Conservation (phyloP, 2,329 filamentous ascomycete genomes). For the Colletotrichum coccodes region DNA sequence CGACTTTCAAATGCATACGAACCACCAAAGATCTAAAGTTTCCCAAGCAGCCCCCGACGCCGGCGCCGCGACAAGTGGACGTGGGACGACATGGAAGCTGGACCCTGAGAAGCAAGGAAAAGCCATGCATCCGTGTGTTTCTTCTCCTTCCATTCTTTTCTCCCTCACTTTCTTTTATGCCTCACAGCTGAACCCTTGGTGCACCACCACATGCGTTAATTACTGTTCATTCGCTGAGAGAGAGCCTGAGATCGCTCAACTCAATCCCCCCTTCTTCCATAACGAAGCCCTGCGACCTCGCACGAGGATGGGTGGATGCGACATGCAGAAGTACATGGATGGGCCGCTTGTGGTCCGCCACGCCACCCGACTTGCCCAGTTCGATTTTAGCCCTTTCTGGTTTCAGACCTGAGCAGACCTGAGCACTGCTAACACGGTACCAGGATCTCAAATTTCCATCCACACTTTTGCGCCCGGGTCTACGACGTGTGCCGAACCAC, state of each 20-base stretch:
- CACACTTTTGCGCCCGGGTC: background rate
- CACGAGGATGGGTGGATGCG: conserved; percentile 20
- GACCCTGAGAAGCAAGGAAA: conserved; percentile 15
- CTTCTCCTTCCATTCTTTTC: background rate
- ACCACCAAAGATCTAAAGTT: background rate
- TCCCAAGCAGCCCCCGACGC: background rate
- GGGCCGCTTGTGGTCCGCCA: conserved; percentile 26
- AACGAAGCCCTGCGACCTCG: conserved; percentile 14
- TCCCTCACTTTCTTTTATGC: background rate
- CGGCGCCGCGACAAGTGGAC: background rate
- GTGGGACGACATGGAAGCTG: conserved; percentile 24
- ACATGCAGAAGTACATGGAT: conserved; percentile 28
- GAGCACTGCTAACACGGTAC: conserved; percentile 20
- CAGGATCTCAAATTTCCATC: background rate
- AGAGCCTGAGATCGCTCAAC: conserved; percentile 5
- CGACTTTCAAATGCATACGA: background rate
- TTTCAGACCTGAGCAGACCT: conserved; percentile 30
- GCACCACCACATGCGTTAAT: background rate
- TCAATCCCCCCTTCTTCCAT: conserved; percentile 6
- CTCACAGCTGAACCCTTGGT: background rate
- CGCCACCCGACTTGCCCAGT: conserved; percentile 19
- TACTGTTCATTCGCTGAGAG: background rate
- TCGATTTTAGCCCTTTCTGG: conserved; percentile 23
- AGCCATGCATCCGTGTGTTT: conserved; percentile 18
- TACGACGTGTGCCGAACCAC: background rate